phyloP scores from a whole-genome alignment of 192 early-diverging fungal genomes.

The Coemansia guatemalensis region DNA sequence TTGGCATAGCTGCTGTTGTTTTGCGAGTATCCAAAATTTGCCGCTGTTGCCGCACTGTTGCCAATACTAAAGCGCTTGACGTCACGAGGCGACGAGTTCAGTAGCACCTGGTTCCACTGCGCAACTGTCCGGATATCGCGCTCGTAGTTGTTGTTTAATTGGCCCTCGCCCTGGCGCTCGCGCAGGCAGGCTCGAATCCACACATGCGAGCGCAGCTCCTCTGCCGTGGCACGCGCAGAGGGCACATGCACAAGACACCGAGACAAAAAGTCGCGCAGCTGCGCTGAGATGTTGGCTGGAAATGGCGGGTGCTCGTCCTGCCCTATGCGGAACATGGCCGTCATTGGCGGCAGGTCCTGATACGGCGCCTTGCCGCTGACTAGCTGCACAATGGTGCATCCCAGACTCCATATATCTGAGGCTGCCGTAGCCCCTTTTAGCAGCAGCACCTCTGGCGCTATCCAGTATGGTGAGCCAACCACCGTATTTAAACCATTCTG shows the following conservation, averaged over 20 bases:
- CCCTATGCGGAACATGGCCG: slow-evolving; percentile 68
- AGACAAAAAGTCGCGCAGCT: slow-evolving; percentile 71
- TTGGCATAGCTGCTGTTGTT: slow-evolving; percentile 21
- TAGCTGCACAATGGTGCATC: slow-evolving; percentile 71
- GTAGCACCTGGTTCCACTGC: slow-evolving; percentile 52
- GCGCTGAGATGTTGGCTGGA: slow-evolving; percentile 57
- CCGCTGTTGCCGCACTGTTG: not conserved
- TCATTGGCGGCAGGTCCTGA: slow-evolving; percentile 66
- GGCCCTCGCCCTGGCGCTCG: slow-evolving; percentile 39
- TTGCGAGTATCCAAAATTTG: not conserved
- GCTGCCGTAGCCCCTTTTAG: slow-evolving; percentile 67
- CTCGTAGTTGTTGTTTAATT: slow-evolving; percentile 41
- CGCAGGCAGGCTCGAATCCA: slow-evolving; percentile 44
- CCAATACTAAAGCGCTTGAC: slow-evolving; percentile 45
- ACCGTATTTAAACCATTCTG: slow-evolving; percentile 66
- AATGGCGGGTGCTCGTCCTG: slow-evolving; percentile 76
- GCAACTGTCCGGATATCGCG: slow-evolving; percentile 48
- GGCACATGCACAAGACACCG: slow-evolving; percentile 78
- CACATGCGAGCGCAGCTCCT: slow-evolving; percentile 62
- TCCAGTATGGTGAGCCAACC: slow-evolving; percentile 78
- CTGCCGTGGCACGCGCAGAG: slow-evolving; percentile 65
- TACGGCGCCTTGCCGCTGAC: slow-evolving; percentile 71
- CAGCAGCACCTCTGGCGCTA: slow-evolving; percentile 73
- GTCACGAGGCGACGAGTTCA: slow-evolving; percentile 53
- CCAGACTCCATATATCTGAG: slow-evolving; percentile 72